Evolutionary conservation across 1,284 basidiomycete species (phyloP), one percentile per base, ranked within the genome.

Genomic region (Anthracocystis setariae): DNA sequence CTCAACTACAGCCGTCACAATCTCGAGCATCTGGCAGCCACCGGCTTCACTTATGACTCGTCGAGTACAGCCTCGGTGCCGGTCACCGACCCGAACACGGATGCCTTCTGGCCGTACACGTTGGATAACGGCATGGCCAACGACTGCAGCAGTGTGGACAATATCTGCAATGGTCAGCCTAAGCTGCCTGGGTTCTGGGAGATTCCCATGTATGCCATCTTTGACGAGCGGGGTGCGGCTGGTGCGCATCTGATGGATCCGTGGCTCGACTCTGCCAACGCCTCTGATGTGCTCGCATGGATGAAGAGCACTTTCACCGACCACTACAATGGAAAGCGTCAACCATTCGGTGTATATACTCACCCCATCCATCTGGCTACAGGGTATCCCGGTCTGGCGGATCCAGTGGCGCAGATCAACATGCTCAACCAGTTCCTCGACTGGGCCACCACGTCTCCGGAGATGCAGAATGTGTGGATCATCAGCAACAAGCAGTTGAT

Each of bases 351-450:
- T 49, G 85, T 92, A 42, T 92, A 92, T 83, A 90, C 90, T 3
- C 91, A 92, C 80, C 91, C 91, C 35, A 90, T 92, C 78, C 90
- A 92, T 84, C 82, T 91, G 57, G 88, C 90, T 17, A 88, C 89
- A 50, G 62, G 86, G 81, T 75, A 73, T 48, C 74, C 73, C 8
- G 67, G 73, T 42, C 52, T 76, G 24, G 27, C 42, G n/a, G 73
- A 72, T 38, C 73, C 70, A 27, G 62, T 60, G 18, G 62, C 52
- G 37, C 53, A 67, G 50, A 72, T 72, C 63, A 63, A 61, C 21
- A 75, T 91, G 90, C 88, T 92, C 81, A 92, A 92, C 79, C 74
- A 85, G 17, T 92, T 91, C 85, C 85, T 92, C 40, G 90, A 92
- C 83, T 93, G 91, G 90, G 90, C 89, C 33, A 76, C 74, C 29